Percentiles rank a stretch among this genome's conserved stretches.
These are phyloP conservation scores for Marasmius sp. DNA, from an alignment of 1,284 basidiomycete genomes.

Conservation along the genomic window DNA sequence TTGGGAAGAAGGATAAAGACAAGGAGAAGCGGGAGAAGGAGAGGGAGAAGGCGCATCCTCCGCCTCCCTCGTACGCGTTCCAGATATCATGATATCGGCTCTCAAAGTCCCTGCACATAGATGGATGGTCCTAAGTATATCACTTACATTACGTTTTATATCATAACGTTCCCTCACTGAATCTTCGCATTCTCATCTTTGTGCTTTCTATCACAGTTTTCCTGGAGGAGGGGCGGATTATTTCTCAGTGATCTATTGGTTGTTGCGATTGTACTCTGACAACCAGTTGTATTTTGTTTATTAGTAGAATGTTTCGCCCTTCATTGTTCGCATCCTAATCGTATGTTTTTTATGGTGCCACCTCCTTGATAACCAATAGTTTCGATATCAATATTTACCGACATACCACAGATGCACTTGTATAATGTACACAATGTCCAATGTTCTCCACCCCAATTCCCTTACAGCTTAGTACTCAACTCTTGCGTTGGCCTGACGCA, in stretches of 20 bases:
- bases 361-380: neutral
- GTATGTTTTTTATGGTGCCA: constrained; percentile 2
- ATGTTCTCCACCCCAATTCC: neutral
- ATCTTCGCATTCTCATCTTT: neutral
- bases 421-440: constrained; percentile 9
- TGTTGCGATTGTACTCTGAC: neutral
- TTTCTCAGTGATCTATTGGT: neutral
- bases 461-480: too few relatives aligned
- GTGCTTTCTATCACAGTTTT: neutral
- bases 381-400: constrained; percentile 1
- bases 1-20: constrained; percentile 47
- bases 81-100: neutral
- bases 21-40: constrained; percentile 25
- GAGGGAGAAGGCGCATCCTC: constrained; percentile 19
- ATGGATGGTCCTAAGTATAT: neutral
- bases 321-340: neutral
- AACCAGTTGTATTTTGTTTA: neutral
- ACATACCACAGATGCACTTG: constrained; percentile 11
- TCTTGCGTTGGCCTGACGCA: too few relatives aligned
- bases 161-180: neutral
- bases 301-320: neutral
- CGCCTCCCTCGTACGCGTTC: neutral
- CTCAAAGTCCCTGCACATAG: neutral
- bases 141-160: neutral
- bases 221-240: neutral